Conservation (phyloP, 768 basidiomycete genomes). For the Pleurotus pulmonarius region DNA sequence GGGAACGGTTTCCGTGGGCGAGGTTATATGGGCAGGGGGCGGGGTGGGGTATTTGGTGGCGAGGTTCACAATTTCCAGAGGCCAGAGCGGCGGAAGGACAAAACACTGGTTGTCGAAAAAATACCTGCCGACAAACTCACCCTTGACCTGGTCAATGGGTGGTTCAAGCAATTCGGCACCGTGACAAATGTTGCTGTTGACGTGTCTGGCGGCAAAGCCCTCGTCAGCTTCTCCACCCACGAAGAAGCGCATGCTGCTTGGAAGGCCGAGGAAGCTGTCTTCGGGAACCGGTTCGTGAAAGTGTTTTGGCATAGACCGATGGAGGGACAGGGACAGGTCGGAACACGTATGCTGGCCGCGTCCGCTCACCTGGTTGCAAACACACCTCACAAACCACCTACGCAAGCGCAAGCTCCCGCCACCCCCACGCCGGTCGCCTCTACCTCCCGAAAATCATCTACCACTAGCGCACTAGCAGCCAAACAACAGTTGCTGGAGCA, state of each 20-base stretch:
- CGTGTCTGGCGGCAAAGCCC: constrained; percentile 63
- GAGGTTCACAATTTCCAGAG: constrained; percentile 61
- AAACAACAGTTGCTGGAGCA: constrained; percentile 76
- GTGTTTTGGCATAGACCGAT: constrained; percentile 93
- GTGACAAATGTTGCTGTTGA: constrained; percentile 93
- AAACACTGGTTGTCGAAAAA: constrained; percentile 90
- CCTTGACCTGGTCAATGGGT: constrained; percentile 73
- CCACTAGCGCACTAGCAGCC: constrained; percentile 55
- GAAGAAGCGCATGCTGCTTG: constrained; percentile 85
- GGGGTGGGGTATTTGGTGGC: constrained; percentile 59
- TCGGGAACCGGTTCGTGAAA: constrained; percentile 92
- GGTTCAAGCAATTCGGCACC: constrained; percentile 91
- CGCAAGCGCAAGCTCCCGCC: constrained; percentile 15
- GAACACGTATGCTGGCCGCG: constrained; percentile 75
- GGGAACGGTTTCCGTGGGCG: constrained; percentile 18
- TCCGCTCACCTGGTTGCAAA: constrained; percentile 75
- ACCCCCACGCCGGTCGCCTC: constrained; percentile 22
- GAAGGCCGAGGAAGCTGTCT: constrained; percentile 94
- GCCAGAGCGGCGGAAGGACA: constrained; percentile 64
- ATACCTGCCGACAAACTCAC: constrained; percentile 83
- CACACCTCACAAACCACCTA: constrained; percentile 17
- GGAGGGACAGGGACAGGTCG: constrained; percentile 84
- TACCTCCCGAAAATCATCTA: constrained; percentile 32
- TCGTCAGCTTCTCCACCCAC: constrained; percentile 84
- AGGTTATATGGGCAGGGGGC: constrained; percentile 33